A percentile compares a stretch with the other conserved stretches of the same genome.
Conservation (phyloP, 495 filamentous ascomycete genomes). For the Aspergillus homomorphus region DNA sequence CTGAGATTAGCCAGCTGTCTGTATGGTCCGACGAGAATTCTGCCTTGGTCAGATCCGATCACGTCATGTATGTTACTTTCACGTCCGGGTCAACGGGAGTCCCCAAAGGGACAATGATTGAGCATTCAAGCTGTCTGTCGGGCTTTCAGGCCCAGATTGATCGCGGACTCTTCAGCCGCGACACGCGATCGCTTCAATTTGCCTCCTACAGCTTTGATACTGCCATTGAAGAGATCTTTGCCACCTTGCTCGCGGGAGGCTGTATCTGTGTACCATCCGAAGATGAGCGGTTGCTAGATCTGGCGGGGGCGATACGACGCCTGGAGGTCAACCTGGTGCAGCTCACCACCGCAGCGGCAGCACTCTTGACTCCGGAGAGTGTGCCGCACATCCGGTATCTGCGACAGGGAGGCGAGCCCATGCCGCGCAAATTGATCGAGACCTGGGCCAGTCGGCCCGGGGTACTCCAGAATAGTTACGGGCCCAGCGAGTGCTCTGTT, state of each 20-base stretch:
- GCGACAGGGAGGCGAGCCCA: constrained; percentile 13
- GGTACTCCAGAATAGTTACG: constrained; percentile 16
- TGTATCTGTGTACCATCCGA: constrained; percentile 18
- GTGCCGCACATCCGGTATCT: constrained; percentile 12
- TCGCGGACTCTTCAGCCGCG: neutral
- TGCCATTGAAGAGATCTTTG: constrained; percentile 15
- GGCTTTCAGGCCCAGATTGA: constrained; percentile 11
- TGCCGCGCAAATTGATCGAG: constrained; percentile 5
- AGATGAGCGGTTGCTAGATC: constrained; percentile 8
- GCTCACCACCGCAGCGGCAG: constrained; percentile 13
- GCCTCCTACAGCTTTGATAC: constrained; percentile 18
- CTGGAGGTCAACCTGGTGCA: constrained; percentile 11
- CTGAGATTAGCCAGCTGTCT: neutral
- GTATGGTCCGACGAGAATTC: neutral
- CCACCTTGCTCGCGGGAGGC: constrained; percentile 13
- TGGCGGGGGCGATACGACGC: constrained; percentile 6
- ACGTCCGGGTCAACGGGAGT: constrained; percentile 41
- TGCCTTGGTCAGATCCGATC: constrained; percentile 9
- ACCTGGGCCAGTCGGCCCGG: constrained; percentile 9
- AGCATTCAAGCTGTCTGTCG: constrained; percentile 21
- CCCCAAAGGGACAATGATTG: constrained; percentile 40
- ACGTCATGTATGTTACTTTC: constrained; percentile 35
- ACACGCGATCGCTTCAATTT: constrained; percentile 12
- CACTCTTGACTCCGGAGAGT: constrained; percentile 2
- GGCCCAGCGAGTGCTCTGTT: constrained; percentile 15